A percentile compares a stretch with the other conserved stretches of the same genome.
Evolutionary conservation across 495 filamentous ascomycete species (phyloP).

Genomic region (Amphirosellinia nigrospora): DNA sequence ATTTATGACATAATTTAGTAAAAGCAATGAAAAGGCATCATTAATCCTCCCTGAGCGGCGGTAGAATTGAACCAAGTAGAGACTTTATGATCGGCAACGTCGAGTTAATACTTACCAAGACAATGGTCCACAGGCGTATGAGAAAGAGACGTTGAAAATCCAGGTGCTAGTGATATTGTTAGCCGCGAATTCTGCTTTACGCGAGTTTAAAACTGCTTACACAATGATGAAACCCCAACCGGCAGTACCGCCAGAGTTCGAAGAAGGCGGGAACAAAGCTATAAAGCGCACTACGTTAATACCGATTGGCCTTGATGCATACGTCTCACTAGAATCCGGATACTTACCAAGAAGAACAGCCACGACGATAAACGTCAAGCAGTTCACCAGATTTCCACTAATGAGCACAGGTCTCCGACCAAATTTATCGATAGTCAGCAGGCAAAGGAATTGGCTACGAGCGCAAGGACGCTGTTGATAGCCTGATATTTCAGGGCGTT

Average conservation of each 20-base stretch:
- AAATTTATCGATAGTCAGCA: slow-evolving; percentile 69
- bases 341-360: slow-evolving; percentile 27
- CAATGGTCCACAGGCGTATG: slow-evolving; percentile 66
- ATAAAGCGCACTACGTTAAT: background rate
- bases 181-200: slow-evolving; percentile 9
- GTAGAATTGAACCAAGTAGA: background rate
- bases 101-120: slow-evolving; percentile 34
- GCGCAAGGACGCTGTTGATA: slow-evolving; percentile 70
- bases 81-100: background rate
- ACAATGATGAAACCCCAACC: slow-evolving; percentile 75
- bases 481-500: slow-evolving; percentile 75
- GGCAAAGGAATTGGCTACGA: slow-evolving; percentile 71
- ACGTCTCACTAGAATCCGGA: no score
- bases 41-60: background rate
- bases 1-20: background rate
- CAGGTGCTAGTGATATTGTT: slow-evolving; percentile 55
- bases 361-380: slow-evolving; percentile 57
- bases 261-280: slow-evolving; percentile 62
- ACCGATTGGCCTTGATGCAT: background rate
- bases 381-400: slow-evolving; percentile 68
- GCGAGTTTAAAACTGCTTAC: slow-evolving; percentile 32
- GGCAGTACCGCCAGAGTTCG: slow-evolving; percentile 59
- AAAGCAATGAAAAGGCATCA: background rate
- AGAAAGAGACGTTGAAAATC: slow-evolving; percentile 74
- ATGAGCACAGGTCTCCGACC: slow-evolving; percentile 72